These are phyloP conservation scores for Suillus tomentosus DNA, from an alignment of 768 basidiomycete species.

Conservation along the genomic window DNA sequence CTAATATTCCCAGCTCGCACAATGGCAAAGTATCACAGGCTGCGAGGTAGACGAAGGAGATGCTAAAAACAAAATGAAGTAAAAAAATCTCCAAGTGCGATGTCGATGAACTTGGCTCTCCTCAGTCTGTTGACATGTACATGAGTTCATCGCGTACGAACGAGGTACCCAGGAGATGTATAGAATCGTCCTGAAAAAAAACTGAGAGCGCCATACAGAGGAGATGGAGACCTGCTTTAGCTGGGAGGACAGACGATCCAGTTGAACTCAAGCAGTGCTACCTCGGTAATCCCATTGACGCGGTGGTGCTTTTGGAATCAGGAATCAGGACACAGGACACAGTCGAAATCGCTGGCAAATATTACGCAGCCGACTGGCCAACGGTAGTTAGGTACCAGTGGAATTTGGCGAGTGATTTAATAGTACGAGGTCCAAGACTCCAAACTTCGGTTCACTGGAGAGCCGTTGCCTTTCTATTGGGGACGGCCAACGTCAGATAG, in stretches of 20 bases:
- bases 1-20: background rate
- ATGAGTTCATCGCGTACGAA: background rate
- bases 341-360: background rate
- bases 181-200: background rate
- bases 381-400: background rate
- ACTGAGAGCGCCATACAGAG: background rate
- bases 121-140: background rate
- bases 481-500: background rate
- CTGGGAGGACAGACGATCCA: background rate
- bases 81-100: background rate
- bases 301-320: background rate
- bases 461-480: background rate
- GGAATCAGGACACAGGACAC: background rate
- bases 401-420: background rate
- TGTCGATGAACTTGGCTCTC: background rate
- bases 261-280: background rate
- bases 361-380: background rate
- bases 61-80: background rate
- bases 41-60: background rate
- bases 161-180: background rate
- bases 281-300: background rate
- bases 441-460: background rate
- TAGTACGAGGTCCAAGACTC: background rate
- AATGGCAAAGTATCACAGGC: background rate
- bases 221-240: background rate